Evolutionary conservation across 306 rosid species (phyloP).

Genomic region (Inga leiocalycina): DNA sequence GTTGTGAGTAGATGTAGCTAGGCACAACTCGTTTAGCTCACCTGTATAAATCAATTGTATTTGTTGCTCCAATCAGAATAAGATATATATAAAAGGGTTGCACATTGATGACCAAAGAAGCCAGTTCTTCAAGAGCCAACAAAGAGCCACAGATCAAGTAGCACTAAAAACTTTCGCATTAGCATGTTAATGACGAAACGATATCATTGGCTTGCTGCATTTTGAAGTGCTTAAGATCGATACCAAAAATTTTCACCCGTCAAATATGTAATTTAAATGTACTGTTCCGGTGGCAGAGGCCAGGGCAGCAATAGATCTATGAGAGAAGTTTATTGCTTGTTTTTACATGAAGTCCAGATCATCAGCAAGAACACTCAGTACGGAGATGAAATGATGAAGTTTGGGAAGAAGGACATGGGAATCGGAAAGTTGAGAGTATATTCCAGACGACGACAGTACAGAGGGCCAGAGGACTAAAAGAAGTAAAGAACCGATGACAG

Average conservation of each 20-base stretch:
- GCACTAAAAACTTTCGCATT: neutral
- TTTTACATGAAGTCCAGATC: neutral
- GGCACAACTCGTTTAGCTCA: slow-evolving; percentile 27
- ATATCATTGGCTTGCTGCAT: neutral
- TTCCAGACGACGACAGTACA: neutral
- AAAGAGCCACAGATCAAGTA: too few species aligned
- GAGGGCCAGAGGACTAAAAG: neutral
- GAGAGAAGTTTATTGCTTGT: neutral
- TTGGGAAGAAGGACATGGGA: neutral
- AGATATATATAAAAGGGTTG: slow-evolving; percentile 5
- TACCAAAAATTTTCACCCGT: neutral
- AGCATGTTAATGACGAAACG: neutral
- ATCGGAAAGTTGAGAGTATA: neutral
- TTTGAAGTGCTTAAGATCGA: neutral
- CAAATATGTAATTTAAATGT: neutral
- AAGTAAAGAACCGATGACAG: neutral
- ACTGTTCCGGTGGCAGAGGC: slow-evolving; percentile 8
- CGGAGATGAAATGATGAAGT: neutral
- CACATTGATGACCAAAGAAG: slow-evolving; percentile 17
- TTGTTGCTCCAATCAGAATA: neutral
- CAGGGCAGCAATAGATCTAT: neutral
- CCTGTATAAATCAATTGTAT: slow-evolving; percentile 38
- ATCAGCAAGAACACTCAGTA: neutral
- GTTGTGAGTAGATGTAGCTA: slow-evolving; percentile 28
- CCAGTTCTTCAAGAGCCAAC: neutral